Percentiles rank a stretch among this genome's conserved stretches.
Conservation (phyloP, 2,329 filamentous ascomycete species). For the Cercospora janseana region DNA sequence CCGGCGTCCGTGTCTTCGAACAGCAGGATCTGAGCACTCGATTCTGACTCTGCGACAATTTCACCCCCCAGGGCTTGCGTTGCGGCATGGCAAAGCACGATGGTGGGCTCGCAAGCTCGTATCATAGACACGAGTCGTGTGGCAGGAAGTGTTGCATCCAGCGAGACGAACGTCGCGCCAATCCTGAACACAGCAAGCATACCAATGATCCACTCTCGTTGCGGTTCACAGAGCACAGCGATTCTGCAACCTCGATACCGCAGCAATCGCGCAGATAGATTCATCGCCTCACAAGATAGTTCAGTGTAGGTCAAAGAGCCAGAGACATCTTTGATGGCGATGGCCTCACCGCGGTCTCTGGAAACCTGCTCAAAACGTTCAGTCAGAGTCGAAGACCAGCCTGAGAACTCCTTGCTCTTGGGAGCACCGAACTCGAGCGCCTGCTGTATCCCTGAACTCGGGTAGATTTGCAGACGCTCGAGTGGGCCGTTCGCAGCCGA, state of each 20-base stretch:
- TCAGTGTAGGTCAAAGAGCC: conserved; percentile 19
- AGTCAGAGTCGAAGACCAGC: conserved; percentile 20
- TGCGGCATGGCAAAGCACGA: conserved; percentile 17
- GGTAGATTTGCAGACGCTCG: conserved; percentile 15
- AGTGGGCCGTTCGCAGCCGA: conserved; percentile 5
- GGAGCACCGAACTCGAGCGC: conserved; percentile 17
- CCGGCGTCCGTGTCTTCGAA: conserved; percentile 10
- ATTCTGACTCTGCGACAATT: conserved; percentile 1
- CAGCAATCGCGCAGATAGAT: conserved; percentile 8
- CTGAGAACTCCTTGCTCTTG: not conserved
- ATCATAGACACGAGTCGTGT: conserved; percentile 16
- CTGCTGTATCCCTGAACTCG: conserved; percentile 6
- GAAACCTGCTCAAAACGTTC: conserved; percentile 16
- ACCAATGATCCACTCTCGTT: conserved; percentile 16
- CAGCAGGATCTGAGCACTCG: conserved; percentile 3
- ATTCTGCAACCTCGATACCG: conserved; percentile 12
- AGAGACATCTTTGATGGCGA: conserved; percentile 12
- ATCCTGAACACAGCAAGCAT: conserved; percentile 19
- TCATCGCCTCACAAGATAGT: conserved; percentile 6
- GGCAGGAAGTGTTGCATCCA: conserved; percentile 21
- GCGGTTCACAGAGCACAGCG: conserved; percentile 19
- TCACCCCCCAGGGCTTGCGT: conserved; percentile 2
- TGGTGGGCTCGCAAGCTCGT: conserved; percentile 14
- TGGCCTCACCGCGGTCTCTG: not conserved
- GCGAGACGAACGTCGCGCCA: conserved; percentile 19